Evolutionary conservation across 257 asterid species (phyloP).

Genomic region (Penstemon newberryi): DNA sequence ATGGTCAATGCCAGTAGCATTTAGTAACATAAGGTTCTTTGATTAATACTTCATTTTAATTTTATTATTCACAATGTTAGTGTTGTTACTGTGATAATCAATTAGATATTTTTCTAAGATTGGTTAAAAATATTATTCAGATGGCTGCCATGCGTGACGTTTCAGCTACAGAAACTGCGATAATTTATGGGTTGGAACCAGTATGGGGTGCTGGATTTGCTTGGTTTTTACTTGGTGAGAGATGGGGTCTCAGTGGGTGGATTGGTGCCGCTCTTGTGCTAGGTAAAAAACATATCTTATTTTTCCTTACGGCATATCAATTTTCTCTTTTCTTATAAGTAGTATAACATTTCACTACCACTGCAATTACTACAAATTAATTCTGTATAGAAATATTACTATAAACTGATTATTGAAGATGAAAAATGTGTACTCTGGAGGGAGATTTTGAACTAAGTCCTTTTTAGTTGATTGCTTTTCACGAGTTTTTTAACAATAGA

Average conservation of each 20-base stretch:
- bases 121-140: constrained; percentile 30
- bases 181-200: constrained; percentile 77
- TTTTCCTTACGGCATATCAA: too few species aligned
- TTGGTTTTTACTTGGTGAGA: constrained; percentile 83
- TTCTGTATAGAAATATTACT: not conserved
- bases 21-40: not conserved
- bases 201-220: constrained; percentile 91
- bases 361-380: not conserved
- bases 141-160: constrained; percentile 72
- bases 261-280: constrained; percentile 77
- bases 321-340: too few species aligned
- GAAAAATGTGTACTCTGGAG: not conserved
- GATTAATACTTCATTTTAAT: not conserved
- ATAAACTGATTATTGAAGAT: not conserved
- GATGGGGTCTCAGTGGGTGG: constrained; percentile 83
- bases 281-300: constrained; percentile 35
- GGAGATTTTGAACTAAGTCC: not conserved
- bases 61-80: not conserved
- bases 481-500: too few species aligned
- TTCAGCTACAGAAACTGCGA: constrained; percentile 78
- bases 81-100: not conserved
- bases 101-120: not conserved
- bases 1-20: not conserved
- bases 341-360: too few species aligned
- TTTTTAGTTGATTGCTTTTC: too few species aligned